Evolutionary conservation across 2,329 filamentous ascomycete species (phyloP).

Genomic region (Sarocladium brachiariae): DNA sequence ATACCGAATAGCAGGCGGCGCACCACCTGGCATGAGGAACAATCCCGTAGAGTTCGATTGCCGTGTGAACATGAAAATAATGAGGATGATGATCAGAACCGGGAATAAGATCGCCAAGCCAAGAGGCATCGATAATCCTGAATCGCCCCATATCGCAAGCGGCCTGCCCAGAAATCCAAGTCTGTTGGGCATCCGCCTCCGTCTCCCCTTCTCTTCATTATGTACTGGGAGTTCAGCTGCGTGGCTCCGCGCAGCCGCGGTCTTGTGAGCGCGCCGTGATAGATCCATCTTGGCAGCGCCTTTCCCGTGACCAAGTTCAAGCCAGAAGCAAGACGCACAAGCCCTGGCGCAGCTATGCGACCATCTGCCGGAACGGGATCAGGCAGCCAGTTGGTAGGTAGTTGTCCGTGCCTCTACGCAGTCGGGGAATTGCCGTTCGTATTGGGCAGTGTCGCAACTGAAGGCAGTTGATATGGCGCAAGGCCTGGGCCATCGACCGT

Average conservation of each 20-base stretch:
- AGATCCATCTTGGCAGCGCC: constrained; percentile 42
- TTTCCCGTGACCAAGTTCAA: background rate
- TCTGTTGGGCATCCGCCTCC: constrained; percentile 36
- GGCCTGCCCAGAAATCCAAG: constrained; percentile 81
- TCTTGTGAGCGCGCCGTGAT: constrained; percentile 47
- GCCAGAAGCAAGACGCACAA: background rate
- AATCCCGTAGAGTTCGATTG: constrained; percentile 78
- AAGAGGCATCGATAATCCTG: constrained; percentile 83
- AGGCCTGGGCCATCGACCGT: no score
- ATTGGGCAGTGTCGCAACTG: no score
- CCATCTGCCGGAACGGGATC: background rate
- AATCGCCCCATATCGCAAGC: constrained; percentile 84
- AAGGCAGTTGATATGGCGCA: no score
- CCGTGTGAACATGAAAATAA: constrained; percentile 80
- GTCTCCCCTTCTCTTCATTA: constrained; percentile 36
- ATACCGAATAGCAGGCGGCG: constrained; percentile 84
- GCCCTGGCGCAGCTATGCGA: background rate
- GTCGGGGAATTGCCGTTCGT: no score
- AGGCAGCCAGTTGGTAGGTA: no score
- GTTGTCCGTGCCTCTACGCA: no score
- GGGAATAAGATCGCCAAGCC: constrained; percentile 92
- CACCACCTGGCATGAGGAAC: constrained; percentile 80
- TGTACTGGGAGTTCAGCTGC: constrained; percentile 32
- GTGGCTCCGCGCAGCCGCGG: constrained; percentile 27
- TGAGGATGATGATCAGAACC: constrained; percentile 81